Evolutionary conservation across 2,329 filamentous ascomycete genomes (phyloP).

Genomic region (Pseudocercospora cruenta): DNA sequence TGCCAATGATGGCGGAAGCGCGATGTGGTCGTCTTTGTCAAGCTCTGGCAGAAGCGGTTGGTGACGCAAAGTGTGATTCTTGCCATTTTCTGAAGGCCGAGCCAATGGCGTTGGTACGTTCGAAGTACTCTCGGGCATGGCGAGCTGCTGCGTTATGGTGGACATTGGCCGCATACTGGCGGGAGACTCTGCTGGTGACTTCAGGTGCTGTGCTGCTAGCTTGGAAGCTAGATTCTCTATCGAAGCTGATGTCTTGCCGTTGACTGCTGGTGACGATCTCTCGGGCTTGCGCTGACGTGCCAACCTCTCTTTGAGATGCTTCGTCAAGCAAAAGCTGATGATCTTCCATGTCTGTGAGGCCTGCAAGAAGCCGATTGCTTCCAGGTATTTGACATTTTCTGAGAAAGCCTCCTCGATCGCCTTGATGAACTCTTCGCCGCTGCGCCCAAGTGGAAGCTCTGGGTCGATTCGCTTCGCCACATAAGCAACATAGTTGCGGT

Average conservation of each 20-base stretch:
- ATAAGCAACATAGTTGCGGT: constrained; percentile 21
- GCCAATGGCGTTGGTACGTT: constrained; percentile 59
- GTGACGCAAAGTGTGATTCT: constrained; percentile 7
- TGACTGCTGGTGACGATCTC: constrained; percentile 8
- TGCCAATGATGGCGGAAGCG: constrained; percentile 33
- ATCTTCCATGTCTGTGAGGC: constrained; percentile 64
- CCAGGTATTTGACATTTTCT: constrained; percentile 19
- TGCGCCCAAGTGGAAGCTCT: constrained; percentile 10
- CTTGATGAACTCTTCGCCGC: constrained; percentile 19
- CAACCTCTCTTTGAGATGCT: constrained; percentile 50
- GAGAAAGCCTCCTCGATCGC: constrained; percentile 25
- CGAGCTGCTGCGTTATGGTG: constrained; percentile 30
- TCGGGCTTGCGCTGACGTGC: constrained; percentile 17
- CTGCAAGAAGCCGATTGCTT: constrained; percentile 46
- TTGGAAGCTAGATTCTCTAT: constrained; percentile 26
- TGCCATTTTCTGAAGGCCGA: constrained; percentile 39
- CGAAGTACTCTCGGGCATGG: constrained; percentile 50
- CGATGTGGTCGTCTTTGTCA: constrained; percentile 30
- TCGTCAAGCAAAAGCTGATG: constrained; percentile 54
- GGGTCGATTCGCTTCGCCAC: constrained; percentile 22
- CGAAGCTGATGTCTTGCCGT: constrained; percentile 12
- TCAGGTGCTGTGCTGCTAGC: constrained; percentile 24
- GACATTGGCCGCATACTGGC: constrained; percentile 27
- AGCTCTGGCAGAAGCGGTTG: constrained; percentile 40
- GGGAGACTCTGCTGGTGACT: constrained; percentile 25